Base-by-base conservation (phyloP, 768 basidiomycete species). In the Steccherinum ochraceum region DNA sequence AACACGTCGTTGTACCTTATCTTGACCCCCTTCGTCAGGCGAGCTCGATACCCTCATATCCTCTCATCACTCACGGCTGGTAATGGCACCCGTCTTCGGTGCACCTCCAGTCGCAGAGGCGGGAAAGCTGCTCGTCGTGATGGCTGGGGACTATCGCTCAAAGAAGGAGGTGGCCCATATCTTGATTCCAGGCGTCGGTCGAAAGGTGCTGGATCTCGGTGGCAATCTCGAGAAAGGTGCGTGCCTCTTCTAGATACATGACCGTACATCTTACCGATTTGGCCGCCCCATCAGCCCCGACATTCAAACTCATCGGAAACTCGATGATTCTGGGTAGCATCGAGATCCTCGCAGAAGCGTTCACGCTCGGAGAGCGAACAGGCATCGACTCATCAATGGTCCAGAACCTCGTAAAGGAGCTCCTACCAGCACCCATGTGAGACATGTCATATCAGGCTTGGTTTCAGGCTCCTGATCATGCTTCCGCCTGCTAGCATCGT, bases 331-430 rank as follows among this genome's bases (percentile, higher is more conserved):
- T 90, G 39, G 84, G 86, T n/a, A 72, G 74, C 23, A 71, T 93
- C 40, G 92, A 93, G 62, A 69, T 93, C 10, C 71, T 94, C 12
- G 82, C 86, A 0, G 92, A 94, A 68, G 72, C 79, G n/a, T 82
- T 87, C 60, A 93, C 92, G 1, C 78, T 94, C 10, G 84, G 85
- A 3, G 88, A 91, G 56, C 90, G 90, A 67, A 75, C 86, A 0
- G 93, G 91, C 20, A 84, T 95, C 30, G 83, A 81, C 2, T 72
- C 83, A 1, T 71, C 79, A 7, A 72, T 78, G 30, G 75, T 88
- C 12, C 67, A 77, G 19, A 63, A 66, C 18, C 72, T 83, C 16
- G 70, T 89, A 47, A 79, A 81, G 70, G 85, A 84, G 76, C 23
- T 46, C 27, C 24, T 58, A 35, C 58, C 52, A 12, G 55, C 57